A percentile compares a stretch with the other conserved stretches of the same genome.
These are phyloP conservation scores for Gardenia jasminoides DNA, from an alignment of 257 asterid genomes.

Conservation along the genomic window DNA sequence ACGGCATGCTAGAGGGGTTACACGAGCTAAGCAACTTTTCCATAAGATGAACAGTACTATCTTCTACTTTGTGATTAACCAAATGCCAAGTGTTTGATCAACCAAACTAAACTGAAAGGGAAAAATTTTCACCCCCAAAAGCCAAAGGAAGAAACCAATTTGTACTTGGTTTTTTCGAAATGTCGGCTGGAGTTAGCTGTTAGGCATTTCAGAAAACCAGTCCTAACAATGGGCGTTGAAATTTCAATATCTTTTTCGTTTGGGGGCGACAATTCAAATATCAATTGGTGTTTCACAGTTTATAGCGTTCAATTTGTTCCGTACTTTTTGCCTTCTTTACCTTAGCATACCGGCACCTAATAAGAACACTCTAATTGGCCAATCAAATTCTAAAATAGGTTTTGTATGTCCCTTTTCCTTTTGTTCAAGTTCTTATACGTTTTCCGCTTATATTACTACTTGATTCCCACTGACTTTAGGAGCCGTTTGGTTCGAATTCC, in stretches of 20 bases:
- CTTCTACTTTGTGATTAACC: neutral
- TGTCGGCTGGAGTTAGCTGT: neutral
- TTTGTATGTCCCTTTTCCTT: too few species aligned
- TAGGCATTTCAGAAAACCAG: neutral
- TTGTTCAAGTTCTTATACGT: too few species aligned
- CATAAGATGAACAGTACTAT: too few species aligned
- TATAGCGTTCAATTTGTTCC: neutral
- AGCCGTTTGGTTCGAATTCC: too few species aligned
- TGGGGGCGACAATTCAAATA: too few species aligned
- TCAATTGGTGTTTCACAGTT: neutral
- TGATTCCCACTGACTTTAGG: too few species aligned
- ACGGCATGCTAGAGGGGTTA: neutral
- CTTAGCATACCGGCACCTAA: neutral
- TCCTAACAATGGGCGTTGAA: neutral
- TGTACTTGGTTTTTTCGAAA: neutral
- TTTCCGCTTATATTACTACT: too few species aligned
- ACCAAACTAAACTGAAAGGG: neutral
- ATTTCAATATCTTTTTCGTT: neutral
- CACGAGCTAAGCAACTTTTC: neutral
- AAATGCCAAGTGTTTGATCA: neutral
- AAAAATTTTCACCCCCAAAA: neutral
- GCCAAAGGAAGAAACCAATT: neutral
- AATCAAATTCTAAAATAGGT: too few species aligned
- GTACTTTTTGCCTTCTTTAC: neutral
- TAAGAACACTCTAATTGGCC: neutral